Base-by-base conservation (phyloP, 192 early-diverging fungal genomes). In the Coemansia aciculifera region DNA sequence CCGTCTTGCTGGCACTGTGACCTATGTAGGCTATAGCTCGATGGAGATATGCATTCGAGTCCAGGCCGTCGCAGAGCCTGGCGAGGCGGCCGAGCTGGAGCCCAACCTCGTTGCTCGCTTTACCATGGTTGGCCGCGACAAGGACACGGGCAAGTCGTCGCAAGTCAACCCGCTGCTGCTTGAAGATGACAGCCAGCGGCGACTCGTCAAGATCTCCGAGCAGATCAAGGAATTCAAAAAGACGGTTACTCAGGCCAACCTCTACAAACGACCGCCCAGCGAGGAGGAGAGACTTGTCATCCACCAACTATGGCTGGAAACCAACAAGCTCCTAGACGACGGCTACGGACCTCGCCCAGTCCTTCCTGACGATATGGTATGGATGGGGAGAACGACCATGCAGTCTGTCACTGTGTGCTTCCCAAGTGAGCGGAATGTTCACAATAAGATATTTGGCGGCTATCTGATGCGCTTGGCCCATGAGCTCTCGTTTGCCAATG, bases 101-200 rank as follows among this genome's bases (percentile, higher is more conserved):
- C 85, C 87, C 6, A 88, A 93, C 62, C 80, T 95, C 19, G 79
- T 85, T 15, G 92, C 94, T 19, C 87, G 90, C 67, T 94, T 97
- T 68, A 94, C 91, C 5, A 97, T 95, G 94, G 95, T 93, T 34
- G 90, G 90, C 2, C 78, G 88, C 29, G 89, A 95, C 74, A 83
- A 91, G 6, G 63, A 78, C 32, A 93, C 92, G 1, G 84, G 83
- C 37, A 90, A 90, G 66, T 75, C 92, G 5, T 86, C 83, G 6
- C 83, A 87, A 49, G 86, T 95, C n/a, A 91, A 91, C 63, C 90
- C 90, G 34, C 73, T 97, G 42, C 69, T 77, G 10, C 71, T 94
- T 40, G 88, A 90, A 24, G 90, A 89, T 15, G 91, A 91, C 12
- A 76, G 88, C 64, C 90, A 97, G 73, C 84, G 90, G 43, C 76